Percentiles rank a stretch among this genome's conserved stretches.
These are phyloP conservation scores for Sarocladiaceae sp. DNA, from an alignment of 2,329 filamentous ascomycete genomes.

Conservation along the genomic window DNA sequence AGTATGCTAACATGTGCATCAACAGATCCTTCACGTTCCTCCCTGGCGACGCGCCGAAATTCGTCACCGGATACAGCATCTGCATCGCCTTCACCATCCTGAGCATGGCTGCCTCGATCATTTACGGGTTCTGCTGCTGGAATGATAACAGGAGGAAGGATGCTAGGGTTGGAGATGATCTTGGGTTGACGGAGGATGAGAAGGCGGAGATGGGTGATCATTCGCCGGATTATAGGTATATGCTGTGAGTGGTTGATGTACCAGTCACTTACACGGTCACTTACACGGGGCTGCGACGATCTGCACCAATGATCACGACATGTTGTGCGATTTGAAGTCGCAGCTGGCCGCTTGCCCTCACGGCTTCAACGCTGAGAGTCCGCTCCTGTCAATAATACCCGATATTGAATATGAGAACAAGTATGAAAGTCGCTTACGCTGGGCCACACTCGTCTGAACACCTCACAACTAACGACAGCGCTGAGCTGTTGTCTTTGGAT, in stretches of 20 bases:
- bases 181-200: conserved; percentile 54
- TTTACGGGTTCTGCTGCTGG: conserved; percentile 57
- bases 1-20: background rate
- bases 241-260: conserved; percentile 44
- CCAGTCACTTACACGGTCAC: no score
- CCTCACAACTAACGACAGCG: no score
- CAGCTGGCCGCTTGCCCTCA: no score
- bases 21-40: conserved; percentile 63
- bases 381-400: no score
- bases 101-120: conserved; percentile 54
- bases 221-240: conserved; percentile 56
- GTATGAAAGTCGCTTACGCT: no score
- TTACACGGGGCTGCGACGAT: no score
- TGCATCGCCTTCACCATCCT: conserved; percentile 70
- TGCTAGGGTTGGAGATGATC: conserved; percentile 36
- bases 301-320: no score
- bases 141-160: conserved; percentile 58
- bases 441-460: no score
- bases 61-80: conserved; percentile 71
- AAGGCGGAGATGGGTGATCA: conserved; percentile 58
- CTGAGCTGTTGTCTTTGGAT: no score
- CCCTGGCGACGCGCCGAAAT: conserved; percentile 61
- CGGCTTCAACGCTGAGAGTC: no score
- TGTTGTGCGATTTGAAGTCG: no score
- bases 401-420: no score